A percentile compares a stretch with the other conserved stretches of the same genome.
Conservation (phyloP, 305 asterid species). For the Caryopteris hybrid region DNA sequence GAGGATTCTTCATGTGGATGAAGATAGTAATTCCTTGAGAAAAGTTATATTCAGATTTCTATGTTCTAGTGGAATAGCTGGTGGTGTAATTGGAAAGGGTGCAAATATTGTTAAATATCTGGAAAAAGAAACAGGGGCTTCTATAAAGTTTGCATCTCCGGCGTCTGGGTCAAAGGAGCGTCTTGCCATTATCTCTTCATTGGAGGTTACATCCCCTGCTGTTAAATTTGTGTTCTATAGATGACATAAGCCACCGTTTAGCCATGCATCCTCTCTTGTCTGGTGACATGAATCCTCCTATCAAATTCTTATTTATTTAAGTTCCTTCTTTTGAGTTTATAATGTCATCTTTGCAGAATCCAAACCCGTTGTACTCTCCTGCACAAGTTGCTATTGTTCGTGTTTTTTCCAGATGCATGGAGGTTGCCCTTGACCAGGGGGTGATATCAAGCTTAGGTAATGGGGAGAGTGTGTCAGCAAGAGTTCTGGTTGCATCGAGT, state of each 20-base stretch:
- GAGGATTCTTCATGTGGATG: conserved; percentile 29
- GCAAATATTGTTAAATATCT: conserved; percentile 37
- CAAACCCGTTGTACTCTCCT: conserved; percentile 36
- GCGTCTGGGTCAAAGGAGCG: conserved; percentile 47
- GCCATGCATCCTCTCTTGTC: neutral
- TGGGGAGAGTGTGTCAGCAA: conserved; percentile 31
- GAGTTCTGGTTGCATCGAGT: conserved; percentile 41
- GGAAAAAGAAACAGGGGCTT: conserved; percentile 61
- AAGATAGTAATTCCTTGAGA: conserved; percentile 21
- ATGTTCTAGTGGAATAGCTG: conserved; percentile 43
- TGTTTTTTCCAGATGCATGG: conserved; percentile 46
- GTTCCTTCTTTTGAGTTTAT: conserved; percentile 12
- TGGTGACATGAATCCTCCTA: neutral
- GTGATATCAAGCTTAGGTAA: conserved; percentile 16
- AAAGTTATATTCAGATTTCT: conserved; percentile 47
- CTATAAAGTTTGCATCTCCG: conserved; percentile 43
- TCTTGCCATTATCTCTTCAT: conserved; percentile 43
- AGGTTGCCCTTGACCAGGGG: conserved; percentile 33
- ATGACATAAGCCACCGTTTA: neutral
- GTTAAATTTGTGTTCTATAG: conserved; percentile 9
- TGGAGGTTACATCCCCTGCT: conserved; percentile 36
- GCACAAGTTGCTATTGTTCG: conserved; percentile 49
- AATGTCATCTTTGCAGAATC: conserved; percentile 34
- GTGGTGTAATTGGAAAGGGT: conserved; percentile 55
- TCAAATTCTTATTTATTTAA: neutral